Base-by-base conservation (phyloP, 2,329 filamentous ascomycete species). In the Exophiala oligosperma region DNA sequence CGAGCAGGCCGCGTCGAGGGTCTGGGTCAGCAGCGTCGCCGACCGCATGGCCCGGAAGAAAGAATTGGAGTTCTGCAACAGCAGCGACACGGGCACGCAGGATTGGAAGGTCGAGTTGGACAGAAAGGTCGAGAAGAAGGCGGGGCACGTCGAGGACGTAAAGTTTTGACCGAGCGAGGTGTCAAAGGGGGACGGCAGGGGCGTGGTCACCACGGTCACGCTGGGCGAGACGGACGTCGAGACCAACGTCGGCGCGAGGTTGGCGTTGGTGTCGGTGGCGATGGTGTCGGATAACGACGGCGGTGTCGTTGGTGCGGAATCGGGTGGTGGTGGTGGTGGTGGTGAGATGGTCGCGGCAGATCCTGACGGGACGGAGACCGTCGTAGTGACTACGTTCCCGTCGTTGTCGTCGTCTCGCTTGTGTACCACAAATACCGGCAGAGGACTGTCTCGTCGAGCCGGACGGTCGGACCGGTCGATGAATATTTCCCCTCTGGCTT, bases 1-100 rank as follows among this genome's bases (percentile, higher is more conserved):
- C 2, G 79, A 78, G 73, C 94, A 99, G 8, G 91, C 84, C 14
- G 85, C 84, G 66, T 96, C 90, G 52, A 99, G 84, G 21, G 90
- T 86, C 61, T 85, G 84, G 1, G 91, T 90, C 59, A 93, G 89
- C 66, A 82, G 81, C 50, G 89, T 79, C 37, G 88, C 79, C 4
- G 89, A 89, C 69, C 84, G 87, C 61, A 88, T 82, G 17, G 87
- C 87, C 56, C 91, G 79, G 77, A 97, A 97, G 76, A 97, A 96
- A 41, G 85, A 85, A 52, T 81, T 84, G 8, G 93, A 97, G 62
- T 89, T 91, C 86, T 96, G 71, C 8, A 97, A 79, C 64, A 97
- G 83, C 67, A 96, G 80, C 1, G 92, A 96, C 57, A 97, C 79
- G 0, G 93, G 91, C 65, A 92, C 85, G 76, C 93, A 97, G 52